These are phyloP conservation scores for Annulohypoxylon truncatum DNA, from an alignment of 2,329 filamentous ascomycete species.

Conservation along the genomic window DNA sequence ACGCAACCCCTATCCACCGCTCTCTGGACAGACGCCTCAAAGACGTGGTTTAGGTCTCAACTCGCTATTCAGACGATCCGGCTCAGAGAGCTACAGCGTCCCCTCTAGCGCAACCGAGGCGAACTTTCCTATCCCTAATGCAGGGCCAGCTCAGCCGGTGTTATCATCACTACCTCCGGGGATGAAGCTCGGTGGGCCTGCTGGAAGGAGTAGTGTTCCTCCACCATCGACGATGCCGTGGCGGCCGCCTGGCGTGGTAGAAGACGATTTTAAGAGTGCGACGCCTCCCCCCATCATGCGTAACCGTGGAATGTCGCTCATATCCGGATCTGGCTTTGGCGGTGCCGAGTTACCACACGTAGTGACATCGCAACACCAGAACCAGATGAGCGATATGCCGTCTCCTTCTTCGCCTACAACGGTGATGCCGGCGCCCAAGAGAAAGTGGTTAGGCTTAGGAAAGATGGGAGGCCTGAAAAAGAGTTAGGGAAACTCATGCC, in stretches of 20 bases:
- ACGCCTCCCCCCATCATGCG: constrained; percentile 69
- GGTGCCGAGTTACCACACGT: constrained; percentile 6
- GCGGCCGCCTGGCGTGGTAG: constrained; percentile 55
- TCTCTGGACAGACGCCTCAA: constrained; percentile 57
- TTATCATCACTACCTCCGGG: constrained; percentile 25
- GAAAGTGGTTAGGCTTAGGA: constrained; percentile 49
- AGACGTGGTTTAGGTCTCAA: constrained; percentile 59
- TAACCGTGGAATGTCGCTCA: constrained; percentile 48
- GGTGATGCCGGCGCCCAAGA: constrained; percentile 32
- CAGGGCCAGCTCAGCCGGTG: constrained; percentile 33
- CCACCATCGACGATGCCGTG: constrained; percentile 48
- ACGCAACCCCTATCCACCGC: constrained; percentile 62
- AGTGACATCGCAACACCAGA: constrained; percentile 20
- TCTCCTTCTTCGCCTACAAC: constrained; percentile 32
- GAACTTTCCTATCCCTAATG: constrained; percentile 37
- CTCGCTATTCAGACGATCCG: constrained; percentile 63
- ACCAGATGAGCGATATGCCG: constrained; percentile 2
- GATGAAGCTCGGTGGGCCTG: constrained; percentile 20
- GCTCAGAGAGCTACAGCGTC: constrained; percentile 52
- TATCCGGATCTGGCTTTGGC: neutral
- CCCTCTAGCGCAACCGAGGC: constrained; percentile 33
- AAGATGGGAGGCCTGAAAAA: constrained; percentile 45
- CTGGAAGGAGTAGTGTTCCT: constrained; percentile 48
- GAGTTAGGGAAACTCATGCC: constrained; percentile 31
- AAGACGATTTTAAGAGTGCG: constrained; percentile 60